phyloP scores from a whole-genome alignment of 2,329 filamentous ascomycete genomes.

The Ophiocordyceps camponoti-leonardi region DNA sequence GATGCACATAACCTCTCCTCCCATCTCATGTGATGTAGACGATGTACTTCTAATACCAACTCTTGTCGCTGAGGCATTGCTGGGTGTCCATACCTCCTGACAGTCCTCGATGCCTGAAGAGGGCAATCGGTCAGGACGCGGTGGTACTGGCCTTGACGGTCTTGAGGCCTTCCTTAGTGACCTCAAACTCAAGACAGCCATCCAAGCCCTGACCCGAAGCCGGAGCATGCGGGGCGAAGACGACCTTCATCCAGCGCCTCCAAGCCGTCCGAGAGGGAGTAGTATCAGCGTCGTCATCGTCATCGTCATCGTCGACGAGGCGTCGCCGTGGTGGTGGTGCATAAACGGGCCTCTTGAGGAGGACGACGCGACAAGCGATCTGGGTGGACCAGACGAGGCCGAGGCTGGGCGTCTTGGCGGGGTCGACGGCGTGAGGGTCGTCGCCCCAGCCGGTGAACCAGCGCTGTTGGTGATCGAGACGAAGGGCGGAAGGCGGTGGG shows the following conservation, averaged over 20 bases:
- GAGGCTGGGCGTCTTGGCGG: slow-evolving; percentile 67
- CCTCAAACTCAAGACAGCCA: slow-evolving; percentile 53
- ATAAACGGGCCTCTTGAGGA: slow-evolving; percentile 54
- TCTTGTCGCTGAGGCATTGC: too few relatives aligned
- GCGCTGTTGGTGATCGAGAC: slow-evolving; percentile 75
- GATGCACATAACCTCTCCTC: too few relatives aligned
- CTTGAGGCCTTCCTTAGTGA: slow-evolving; percentile 47
- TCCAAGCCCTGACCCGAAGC: slow-evolving; percentile 29
- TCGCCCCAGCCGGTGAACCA: slow-evolving; percentile 97
- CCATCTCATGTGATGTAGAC: too few relatives aligned
- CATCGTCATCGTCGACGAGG: slow-evolving; percentile 14
- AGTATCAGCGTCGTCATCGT: slow-evolving; percentile 22
- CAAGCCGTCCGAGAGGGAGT: slow-evolving; percentile 37
- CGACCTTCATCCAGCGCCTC: slow-evolving; percentile 70
- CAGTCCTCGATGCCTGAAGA: slow-evolving; percentile 44
- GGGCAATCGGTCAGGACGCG: neutral
- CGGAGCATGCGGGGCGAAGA: slow-evolving; percentile 65
- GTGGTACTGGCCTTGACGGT: slow-evolving; percentile 8
- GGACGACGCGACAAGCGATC: slow-evolving; percentile 62
- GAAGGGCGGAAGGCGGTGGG: slow-evolving; percentile 35
- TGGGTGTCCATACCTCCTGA: too few relatives aligned
- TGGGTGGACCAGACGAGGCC: slow-evolving; percentile 87
- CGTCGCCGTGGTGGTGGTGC: slow-evolving; percentile 15
- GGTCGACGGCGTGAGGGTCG: slow-evolving; percentile 26
- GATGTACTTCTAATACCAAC: too few relatives aligned